These are phyloP conservation scores for Blumeria graminis DNA, from an alignment of 2,329 filamentous ascomycete genomes.

Conservation along the genomic window DNA sequence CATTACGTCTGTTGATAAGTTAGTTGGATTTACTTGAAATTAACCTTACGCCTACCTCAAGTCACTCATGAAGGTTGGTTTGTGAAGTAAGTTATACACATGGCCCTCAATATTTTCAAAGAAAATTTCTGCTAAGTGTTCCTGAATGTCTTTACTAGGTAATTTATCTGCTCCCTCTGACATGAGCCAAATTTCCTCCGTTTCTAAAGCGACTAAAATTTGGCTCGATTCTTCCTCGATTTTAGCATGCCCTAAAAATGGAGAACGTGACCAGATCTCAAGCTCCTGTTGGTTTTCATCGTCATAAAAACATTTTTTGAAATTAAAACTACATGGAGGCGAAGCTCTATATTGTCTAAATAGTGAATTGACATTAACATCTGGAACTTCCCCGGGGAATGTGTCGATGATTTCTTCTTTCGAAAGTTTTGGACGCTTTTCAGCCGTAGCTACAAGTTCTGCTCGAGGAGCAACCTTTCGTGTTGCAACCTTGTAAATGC, in stretches of 20 bases:
- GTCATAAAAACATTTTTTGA: slow-evolving; percentile 62
- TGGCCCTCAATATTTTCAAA: slow-evolving; percentile 94
- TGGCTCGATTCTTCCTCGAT: slow-evolving; percentile 19
- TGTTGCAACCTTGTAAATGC: slow-evolving; percentile 91
- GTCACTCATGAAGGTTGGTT: slow-evolving; percentile 89
- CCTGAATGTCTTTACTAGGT: slow-evolving; percentile 67
- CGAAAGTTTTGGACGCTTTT: slow-evolving; percentile 89
- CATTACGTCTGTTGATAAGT: slow-evolving; percentile 31
- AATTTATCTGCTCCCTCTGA: slow-evolving; percentile 64
- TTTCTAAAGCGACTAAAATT: slow-evolving; percentile 33
- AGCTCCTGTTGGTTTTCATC: slow-evolving; percentile 70
- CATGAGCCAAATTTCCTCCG: slow-evolving; percentile 53
- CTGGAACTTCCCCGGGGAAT: slow-evolving; percentile 48
- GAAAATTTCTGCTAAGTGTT: slow-evolving; percentile 81
- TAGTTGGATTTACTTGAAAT: slow-evolving; percentile 5
- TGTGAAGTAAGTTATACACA: slow-evolving; percentile 82
- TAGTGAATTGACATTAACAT: too few species aligned
- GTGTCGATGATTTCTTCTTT: slow-evolving; percentile 94
- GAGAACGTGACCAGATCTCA: slow-evolving; percentile 52
- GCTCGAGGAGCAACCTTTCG: slow-evolving; percentile 83
- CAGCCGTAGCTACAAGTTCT: slow-evolving; percentile 97
- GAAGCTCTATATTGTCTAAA: slow-evolving; percentile 14
- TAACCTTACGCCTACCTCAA: slow-evolving; percentile 26
- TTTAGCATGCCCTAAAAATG: slow-evolving; percentile 24
- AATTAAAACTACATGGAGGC: slow-evolving; percentile 24